Evolutionary conservation across 164 flowering plant species (phyloP), one percentile per base, ranked within the genome.

Genomic region (Vitis cinerea): DNA sequence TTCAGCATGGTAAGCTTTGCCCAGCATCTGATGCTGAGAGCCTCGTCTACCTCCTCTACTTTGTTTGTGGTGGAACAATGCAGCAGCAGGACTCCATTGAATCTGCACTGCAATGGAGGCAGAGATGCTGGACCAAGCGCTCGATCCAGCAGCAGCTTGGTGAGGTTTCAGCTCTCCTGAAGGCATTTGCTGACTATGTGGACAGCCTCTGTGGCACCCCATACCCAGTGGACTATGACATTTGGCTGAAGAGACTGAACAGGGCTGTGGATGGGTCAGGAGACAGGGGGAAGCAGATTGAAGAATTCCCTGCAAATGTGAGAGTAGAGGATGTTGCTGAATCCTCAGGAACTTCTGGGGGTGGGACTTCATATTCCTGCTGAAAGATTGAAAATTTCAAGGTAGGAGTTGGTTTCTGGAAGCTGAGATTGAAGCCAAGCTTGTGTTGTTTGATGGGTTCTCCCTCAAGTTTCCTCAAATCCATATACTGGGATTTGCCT

Each of bases 131-230:
- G 97, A 78, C 92, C 5, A 83, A 78, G 67, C 83, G 97, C 31
- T 66, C 73, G 37, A 85, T 91, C 61, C 97, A 91, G 79, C 86
- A 86, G 75, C 86, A 84, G 64, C 88, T 91, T 3, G 94, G 97
- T 11, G 93, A 90, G 73, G 88, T 90, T 61, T 91, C 97, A 12
- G 83, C 94, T 66, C 78, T 91, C 1, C 67, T 91, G 66, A 91
- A 91, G 73, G 97, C 97, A 23, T 90, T 90, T 79, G 89, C 94
- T 23, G 97, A 91, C 76, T 91, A 90, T 74, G 93, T 90, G 27
- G 97, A 91, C 64, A 88, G 92, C 70, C 85, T 91, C 8, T 88
- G 97, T 76, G 94, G 97, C 54, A 91, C 97, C 8, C 94, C 97
- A 5, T 91, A 89, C 63, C 89, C 97, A 5, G 85, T 91, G 7